Conservation (phyloP, 345 rosid genomes). For the Brassica rapa region DNA sequence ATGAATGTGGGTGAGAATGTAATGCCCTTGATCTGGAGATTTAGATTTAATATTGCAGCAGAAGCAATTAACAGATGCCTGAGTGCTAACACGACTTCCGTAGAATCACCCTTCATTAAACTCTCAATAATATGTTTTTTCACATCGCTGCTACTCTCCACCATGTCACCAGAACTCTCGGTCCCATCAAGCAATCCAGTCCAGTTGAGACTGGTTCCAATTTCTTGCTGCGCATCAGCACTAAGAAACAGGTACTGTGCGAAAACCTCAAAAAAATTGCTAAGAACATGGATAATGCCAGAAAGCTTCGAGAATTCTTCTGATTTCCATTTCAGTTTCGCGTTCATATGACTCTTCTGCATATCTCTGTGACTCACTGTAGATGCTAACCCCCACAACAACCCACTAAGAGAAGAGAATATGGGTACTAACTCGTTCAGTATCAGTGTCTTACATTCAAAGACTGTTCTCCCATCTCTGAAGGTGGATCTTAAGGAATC, state of each 20-base stretch:
- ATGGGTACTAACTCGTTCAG: constrained; percentile 52
- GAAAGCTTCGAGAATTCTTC: constrained; percentile 48
- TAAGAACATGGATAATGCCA: constrained; percentile 42
- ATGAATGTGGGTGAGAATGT: constrained; percentile 49
- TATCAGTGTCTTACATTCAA: constrained; percentile 39
- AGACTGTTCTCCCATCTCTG: constrained; percentile 35
- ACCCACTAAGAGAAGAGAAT: constrained; percentile 72
- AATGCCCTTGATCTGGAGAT: constrained; percentile 47
- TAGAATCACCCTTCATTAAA: constrained; percentile 59
- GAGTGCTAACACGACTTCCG: constrained; percentile 58
- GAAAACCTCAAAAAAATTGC: constrained; percentile 48
- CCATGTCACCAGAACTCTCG: constrained; percentile 39
- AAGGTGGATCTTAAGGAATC: constrained; percentile 45
- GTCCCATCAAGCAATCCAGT: constrained; percentile 34
- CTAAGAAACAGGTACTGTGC: constrained; percentile 45
- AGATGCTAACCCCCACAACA: constrained; percentile 83
- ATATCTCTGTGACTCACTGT: constrained; percentile 45
- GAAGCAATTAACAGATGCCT: constrained; percentile 73
- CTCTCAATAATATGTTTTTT: constrained; percentile 49
- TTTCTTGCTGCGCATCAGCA: constrained; percentile 40
- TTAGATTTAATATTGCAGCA: constrained; percentile 71
- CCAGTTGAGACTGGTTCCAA: constrained; percentile 40
- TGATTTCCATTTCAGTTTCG: constrained; percentile 45
- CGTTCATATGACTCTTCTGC: constrained; percentile 42
- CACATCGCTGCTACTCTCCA: constrained; percentile 33